Evolutionary conservation across 2,329 filamentous ascomycete species (phyloP).

Genomic region (Aspergillus melleus): DNA sequence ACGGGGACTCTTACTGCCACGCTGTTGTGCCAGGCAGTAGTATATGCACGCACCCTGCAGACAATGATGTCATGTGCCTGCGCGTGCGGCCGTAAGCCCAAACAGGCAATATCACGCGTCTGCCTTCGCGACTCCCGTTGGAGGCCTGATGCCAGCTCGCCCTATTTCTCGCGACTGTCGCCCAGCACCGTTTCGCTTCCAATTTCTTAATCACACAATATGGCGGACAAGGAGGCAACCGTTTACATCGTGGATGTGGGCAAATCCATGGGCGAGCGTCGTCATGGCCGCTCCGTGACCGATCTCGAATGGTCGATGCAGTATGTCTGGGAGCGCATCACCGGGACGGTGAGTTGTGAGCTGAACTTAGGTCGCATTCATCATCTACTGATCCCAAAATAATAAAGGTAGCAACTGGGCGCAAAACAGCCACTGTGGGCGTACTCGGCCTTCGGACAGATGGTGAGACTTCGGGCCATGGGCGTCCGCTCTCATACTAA

Average conservation of each 20-base stretch:
- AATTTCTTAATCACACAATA: conserved; percentile 44
- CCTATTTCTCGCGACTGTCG: neutral
- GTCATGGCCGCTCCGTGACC: conserved; percentile 69
- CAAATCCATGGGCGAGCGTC: conserved; percentile 73
- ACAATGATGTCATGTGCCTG: conserved; percentile 42
- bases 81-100: conserved; percentile 34
- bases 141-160: conserved; percentile 10
- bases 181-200: neutral
- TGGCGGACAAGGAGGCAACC: conserved; percentile 92
- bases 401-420: conserved; percentile 58
- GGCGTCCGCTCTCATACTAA: conserved; percentile 12
- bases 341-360: conserved; percentile 61
- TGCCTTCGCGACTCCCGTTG: conserved; percentile 32
- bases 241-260: conserved; percentile 91
- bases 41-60: neutral
- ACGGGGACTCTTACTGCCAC: neutral
- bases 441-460: conserved; percentile 83
- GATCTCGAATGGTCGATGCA: conserved; percentile 87
- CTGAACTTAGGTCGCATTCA: neutral
- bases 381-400: neutral
- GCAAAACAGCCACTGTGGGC: conserved; percentile 74
- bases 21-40: neutral
- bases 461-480: conserved; percentile 35
- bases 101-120: conserved; percentile 44
- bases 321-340: conserved; percentile 94